Evolutionary conservation across 2,329 filamentous ascomycete species (phyloP).

Genomic region (Aspergillus arachidicola): DNA sequence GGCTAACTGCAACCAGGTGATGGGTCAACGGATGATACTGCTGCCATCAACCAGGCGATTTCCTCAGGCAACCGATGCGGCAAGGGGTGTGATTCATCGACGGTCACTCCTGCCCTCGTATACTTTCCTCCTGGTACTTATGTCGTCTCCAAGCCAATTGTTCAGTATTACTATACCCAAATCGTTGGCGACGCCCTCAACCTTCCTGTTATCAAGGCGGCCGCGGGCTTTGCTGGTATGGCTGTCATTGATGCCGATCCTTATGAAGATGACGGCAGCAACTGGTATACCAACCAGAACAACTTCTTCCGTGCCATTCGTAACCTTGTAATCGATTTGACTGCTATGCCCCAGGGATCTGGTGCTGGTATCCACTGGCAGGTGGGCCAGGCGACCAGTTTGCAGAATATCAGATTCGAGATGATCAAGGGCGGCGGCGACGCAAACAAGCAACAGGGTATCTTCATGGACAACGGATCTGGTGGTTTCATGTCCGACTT

Average conservation of each 20-base stretch:
- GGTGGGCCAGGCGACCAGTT: constrained; percentile 77
- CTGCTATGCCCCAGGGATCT: constrained; percentile 59
- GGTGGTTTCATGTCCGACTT: constrained; percentile 84
- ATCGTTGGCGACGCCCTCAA: constrained; percentile 78
- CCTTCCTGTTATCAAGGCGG: constrained; percentile 74
- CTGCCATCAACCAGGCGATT: constrained; percentile 83
- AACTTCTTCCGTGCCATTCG: constrained; percentile 84
- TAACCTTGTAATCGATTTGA: constrained; percentile 80
- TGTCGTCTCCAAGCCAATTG: constrained; percentile 73
- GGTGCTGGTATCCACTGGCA: constrained; percentile 83
- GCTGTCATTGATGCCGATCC: constrained; percentile 88
- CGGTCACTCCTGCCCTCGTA: constrained; percentile 79
- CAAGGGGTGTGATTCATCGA: constrained; percentile 77
- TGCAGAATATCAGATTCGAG: constrained; percentile 81
- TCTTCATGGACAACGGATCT: constrained; percentile 84
- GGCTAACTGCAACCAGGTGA: constrained; percentile 52
- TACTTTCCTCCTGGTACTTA: constrained; percentile 94
- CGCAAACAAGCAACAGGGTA: constrained; percentile 71
- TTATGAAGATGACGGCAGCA: constrained; percentile 68
- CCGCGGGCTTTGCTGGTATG: constrained; percentile 75
- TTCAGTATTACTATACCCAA: constrained; percentile 92
- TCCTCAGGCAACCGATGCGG: constrained; percentile 78
- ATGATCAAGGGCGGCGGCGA: constrained; percentile 69
- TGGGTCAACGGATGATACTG: constrained; percentile 78
- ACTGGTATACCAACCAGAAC: constrained; percentile 78